These are phyloP conservation scores for Magnolia officinalis DNA, from an alignment of 164 flowering plant species.

Conservation along the genomic window DNA sequence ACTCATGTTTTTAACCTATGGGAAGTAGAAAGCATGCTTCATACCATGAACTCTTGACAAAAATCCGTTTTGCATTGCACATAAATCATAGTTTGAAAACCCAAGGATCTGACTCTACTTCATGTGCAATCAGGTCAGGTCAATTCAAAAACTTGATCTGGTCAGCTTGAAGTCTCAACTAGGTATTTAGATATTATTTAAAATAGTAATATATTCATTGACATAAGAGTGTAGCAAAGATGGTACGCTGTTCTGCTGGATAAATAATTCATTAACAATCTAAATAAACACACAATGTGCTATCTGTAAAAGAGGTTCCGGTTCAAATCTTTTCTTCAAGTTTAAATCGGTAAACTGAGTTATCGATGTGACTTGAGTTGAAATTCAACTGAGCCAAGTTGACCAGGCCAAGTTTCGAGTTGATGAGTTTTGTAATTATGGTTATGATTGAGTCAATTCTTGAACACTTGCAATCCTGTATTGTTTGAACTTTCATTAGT, in stretches of 20 bases:
- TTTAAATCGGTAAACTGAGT: background rate
- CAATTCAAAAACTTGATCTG: no score
- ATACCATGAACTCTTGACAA: background rate
- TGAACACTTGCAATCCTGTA: background rate
- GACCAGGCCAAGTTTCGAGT: background rate
- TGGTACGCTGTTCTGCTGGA: no score
- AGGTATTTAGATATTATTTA: no score
- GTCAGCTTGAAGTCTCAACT: no score
- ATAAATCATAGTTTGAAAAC: no score
- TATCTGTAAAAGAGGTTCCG: background rate
- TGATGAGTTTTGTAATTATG: background rate
- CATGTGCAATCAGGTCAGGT: no score
- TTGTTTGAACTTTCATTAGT: conserved; percentile 3
- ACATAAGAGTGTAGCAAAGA: no score
- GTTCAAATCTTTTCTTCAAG: background rate
- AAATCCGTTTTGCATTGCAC: no score
- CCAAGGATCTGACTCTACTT: no score
- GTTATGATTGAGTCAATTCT: background rate
- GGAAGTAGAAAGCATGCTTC: background rate
- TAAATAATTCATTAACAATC: no score
- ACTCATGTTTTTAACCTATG: no score
- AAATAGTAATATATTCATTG: no score
- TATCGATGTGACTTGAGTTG: background rate
- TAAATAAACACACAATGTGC: background rate
- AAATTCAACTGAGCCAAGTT: background rate